Base-by-base conservation (phyloP, 495 filamentous ascomycete species). In the Parathielavia hyrcaniae region DNA sequence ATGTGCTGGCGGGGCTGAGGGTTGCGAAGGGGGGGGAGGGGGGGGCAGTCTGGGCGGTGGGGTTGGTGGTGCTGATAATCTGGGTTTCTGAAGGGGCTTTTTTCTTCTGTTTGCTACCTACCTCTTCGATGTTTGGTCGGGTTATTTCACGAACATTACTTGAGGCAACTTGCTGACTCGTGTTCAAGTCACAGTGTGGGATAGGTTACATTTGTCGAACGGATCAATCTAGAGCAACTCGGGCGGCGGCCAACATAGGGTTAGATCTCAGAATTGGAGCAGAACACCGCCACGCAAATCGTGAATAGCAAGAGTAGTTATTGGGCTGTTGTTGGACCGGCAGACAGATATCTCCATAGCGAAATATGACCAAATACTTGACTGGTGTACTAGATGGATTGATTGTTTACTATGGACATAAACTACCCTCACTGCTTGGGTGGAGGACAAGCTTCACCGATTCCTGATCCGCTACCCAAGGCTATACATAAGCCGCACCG, bases 1-100 rank as follows among this genome's bases (percentile, higher is more conserved):
- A 78, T 65, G 67, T 77, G 75, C 75, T 76, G 59, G 68, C 67
- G 72, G 65, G 69, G 57, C 46, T 49, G 17, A 36, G 50, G 54
- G 17, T 19, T 46, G 38, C 40, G 20, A 14, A 26, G 26, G 63
- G 55, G 52, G 61, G 56, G 30, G 54, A 46, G 53, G 51, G 60
- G 59, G 57, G 57, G 61, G 51, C 8, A 23, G 58, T 51, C 55
- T 50, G 61, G 60, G 64, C 53, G 67, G 69, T 67, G 57, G 67
- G 61, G 71, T 62, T 68, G 71, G 75, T 76, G 48, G 50, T 78
- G 75, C 73, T 78, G 74, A 77, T 59, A 76, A 59, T 49, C 62
- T 69, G 72, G 75, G 75, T 78, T 78, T 78, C 75, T 78, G 75
- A 77, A 63, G 61, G 60, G 64, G 39, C 6, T 55, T 58, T 55